phyloP scores from a whole-genome alignment of 345 rosid genomes.

The Geranium brycei region DNA sequence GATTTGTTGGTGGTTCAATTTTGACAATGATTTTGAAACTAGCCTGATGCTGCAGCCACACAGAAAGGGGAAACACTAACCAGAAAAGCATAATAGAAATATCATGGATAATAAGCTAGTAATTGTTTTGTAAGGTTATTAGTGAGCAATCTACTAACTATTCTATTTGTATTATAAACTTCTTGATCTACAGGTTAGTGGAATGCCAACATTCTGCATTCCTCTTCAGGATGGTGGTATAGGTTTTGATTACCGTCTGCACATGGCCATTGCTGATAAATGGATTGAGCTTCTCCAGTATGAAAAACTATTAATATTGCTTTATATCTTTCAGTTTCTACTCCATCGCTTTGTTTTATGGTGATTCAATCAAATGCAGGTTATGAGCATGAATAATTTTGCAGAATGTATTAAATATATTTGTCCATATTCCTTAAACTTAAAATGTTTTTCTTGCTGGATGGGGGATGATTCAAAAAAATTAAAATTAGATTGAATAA shows the following conservation, averaged over 20 bases:
- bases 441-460: neutral
- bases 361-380: neutral
- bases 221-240: constrained; percentile 87
- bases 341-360: neutral
- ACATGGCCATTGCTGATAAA: constrained; percentile 94
- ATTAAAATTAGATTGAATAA: neutral
- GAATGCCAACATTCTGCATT: constrained; percentile 93
- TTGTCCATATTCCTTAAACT: neutral
- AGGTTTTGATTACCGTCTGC: constrained; percentile 95
- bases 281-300: constrained; percentile 95
- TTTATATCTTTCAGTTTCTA: no score
- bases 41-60: neutral
- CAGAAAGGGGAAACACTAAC: no score
- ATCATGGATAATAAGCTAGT: neutral
- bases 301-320: constrained; percentile 2
- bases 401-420: neutral
- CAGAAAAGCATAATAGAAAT: neutral
- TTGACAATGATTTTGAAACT: neutral
- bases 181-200: constrained; percentile 58
- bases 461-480: neutral
- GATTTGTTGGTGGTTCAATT: neutral
- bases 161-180: neutral
- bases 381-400: no score
- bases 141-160: neutral
- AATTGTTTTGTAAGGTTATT: neutral